Conservation (phyloP, 352 stramenopile species). For the Phytophthora ramorum region DNA sequence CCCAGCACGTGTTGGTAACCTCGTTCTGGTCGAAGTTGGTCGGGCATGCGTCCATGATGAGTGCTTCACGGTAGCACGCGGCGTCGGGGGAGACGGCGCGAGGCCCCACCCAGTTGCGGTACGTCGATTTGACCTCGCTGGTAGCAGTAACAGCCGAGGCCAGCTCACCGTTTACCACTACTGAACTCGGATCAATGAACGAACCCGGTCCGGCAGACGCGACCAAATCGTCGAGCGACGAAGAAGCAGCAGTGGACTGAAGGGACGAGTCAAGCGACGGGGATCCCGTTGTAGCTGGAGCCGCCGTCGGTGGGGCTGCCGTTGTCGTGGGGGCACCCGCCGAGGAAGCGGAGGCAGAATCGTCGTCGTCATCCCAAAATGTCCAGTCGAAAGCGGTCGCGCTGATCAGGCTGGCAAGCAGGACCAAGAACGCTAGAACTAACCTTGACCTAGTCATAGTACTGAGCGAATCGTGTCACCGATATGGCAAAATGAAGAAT, state of each 20-base stretch:
- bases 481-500: conserved; percentile 31
- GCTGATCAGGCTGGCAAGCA: conserved; percentile 22
- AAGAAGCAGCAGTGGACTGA: neutral
- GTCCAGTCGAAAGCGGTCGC: conserved; percentile 27
- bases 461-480: conserved; percentile 1
- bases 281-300: neutral
- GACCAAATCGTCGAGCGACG: conserved; percentile 19
- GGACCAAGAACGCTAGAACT: conserved; percentile 20
- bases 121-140: conserved; percentile 6
- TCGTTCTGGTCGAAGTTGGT: conserved; percentile 25
- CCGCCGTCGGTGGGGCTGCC: neutral
- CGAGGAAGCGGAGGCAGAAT: conserved; percentile 4
- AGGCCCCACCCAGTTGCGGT: conserved; percentile 37
- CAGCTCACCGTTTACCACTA: conserved; percentile 16
- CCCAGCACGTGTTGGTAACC: conserved; percentile 58
- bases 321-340: neutral
- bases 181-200: conserved; percentile 18
- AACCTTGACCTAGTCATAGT: conserved; percentile 24
- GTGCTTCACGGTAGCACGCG: conserved; percentile 45
- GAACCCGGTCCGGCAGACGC: conserved; percentile 10
- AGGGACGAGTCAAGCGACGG: neutral
- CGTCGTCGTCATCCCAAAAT: conserved; percentile 28
- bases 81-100: conserved; percentile 16
- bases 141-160: conserved; percentile 8
- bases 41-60: conserved; percentile 12